Evolutionary conservation across 2,329 filamentous ascomycete species (phyloP).

Genomic region (Fusarium keratoplasticum): DNA sequence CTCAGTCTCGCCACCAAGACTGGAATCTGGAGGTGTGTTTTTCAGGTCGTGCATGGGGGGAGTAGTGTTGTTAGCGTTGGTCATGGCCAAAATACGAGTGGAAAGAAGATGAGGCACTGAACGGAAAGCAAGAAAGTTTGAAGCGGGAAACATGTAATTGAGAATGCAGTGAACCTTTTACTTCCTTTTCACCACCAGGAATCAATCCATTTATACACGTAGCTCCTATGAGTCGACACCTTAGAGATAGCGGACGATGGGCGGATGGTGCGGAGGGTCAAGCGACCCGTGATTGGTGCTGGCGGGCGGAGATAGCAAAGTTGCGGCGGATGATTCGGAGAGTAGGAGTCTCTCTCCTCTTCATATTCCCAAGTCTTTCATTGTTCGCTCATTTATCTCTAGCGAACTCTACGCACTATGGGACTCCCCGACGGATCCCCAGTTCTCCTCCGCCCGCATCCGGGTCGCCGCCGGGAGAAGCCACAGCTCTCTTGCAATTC

Average conservation of each 20-base stretch:
- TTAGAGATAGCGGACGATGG: background rate
- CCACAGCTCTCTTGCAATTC: background rate
- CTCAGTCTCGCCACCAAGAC: background rate
- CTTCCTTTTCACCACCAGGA: background rate
- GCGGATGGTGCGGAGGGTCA: background rate
- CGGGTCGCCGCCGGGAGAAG: background rate
- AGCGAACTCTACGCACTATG: background rate
- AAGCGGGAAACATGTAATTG: background rate
- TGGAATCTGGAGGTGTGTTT: background rate
- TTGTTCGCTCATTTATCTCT: background rate
- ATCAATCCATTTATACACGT: background rate
- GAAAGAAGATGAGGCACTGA: background rate
- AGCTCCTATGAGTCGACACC: background rate
- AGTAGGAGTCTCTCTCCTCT: background rate
- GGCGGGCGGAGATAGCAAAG: background rate
- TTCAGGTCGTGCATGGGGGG: background rate
- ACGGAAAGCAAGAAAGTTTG: background rate
- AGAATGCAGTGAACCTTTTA: fast-evolving
- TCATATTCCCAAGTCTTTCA: background rate
- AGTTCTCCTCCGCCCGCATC: background rate
- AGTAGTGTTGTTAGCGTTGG: background rate
- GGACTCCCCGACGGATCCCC: background rate
- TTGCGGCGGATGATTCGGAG: background rate
- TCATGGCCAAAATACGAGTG: background rate
- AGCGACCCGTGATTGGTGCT: background rate